A percentile compares a stretch with the other conserved stretches of the same genome.
Conservation (phyloP, 2,329 filamentous ascomycete species). For the Microsporum canis region DNA sequence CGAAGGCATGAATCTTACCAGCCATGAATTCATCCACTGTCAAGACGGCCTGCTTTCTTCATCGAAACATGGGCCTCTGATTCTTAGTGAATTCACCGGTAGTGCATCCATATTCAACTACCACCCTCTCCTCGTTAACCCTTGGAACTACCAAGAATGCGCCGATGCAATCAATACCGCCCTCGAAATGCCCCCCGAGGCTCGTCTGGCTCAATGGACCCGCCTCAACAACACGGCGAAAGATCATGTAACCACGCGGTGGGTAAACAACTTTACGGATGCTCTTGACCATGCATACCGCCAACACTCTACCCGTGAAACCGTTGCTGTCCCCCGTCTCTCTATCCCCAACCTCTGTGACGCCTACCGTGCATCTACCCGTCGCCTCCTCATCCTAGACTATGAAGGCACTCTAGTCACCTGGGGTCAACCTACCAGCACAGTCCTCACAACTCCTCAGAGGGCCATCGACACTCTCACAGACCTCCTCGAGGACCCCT, state of each 20-base stretch:
- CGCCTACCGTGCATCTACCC: constrained; percentile 54
- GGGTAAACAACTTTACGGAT: constrained; percentile 66
- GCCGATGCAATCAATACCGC: constrained; percentile 75
- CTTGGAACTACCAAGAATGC: constrained; percentile 86
- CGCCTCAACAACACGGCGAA: constrained; percentile 62
- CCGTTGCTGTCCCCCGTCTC: constrained; percentile 74
- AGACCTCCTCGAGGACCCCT: constrained; percentile 66
- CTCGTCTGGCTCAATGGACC: constrained; percentile 64
- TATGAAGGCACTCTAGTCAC: constrained; percentile 88
- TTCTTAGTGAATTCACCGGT: constrained; percentile 90
- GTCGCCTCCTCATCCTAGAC: constrained; percentile 77
- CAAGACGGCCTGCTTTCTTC: constrained; percentile 66
- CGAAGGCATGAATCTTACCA: constrained; percentile 94
- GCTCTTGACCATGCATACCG: constrained; percentile 65
- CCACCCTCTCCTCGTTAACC: constrained; percentile 76
- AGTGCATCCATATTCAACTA: constrained; percentile 75
- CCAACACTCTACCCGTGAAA: constrained; percentile 74
- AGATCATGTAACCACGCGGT: constrained; percentile 72
- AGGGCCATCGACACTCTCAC: constrained; percentile 72
- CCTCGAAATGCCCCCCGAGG: constrained; percentile 64
- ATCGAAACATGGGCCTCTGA: constrained; percentile 78
- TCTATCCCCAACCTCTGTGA: constrained; percentile 54
- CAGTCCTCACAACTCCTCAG: constrained; percentile 76
- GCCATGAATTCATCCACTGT: constrained; percentile 86
- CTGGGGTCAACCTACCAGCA: constrained; percentile 72